These are phyloP conservation scores for Vitis hybrid DNA, from an alignment of 177 flowering plant genomes.

Conservation along the genomic window DNA sequence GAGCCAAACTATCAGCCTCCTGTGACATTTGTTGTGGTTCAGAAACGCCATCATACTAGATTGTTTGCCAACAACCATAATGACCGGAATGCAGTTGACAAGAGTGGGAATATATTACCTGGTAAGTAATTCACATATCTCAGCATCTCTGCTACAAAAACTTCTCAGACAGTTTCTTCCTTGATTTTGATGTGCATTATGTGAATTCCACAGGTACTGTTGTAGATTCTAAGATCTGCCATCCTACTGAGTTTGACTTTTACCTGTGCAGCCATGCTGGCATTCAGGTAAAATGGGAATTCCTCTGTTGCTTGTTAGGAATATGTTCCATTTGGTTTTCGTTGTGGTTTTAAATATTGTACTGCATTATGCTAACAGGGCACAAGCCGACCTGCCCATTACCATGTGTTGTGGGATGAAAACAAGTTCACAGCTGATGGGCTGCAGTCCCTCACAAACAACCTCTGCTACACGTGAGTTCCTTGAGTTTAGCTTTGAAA, in stretches of 20 bases:
- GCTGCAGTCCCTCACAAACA: constrained; percentile 74
- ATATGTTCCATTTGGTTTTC: not conserved
- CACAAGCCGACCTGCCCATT: constrained; percentile 87
- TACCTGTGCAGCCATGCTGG: constrained; percentile 92
- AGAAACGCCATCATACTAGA: constrained; percentile 91
- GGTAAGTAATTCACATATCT: constrained; percentile 35
- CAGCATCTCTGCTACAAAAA: no score
- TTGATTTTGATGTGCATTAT: not conserved
- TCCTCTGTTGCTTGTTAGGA: not conserved
- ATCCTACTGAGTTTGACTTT: constrained; percentile 84
- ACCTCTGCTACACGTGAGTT: constrained; percentile 85
- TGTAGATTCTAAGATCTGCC: constrained; percentile 90
- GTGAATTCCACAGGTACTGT: constrained; percentile 63
- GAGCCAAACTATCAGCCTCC: constrained; percentile 84
- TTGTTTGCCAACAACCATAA: constrained; percentile 77
- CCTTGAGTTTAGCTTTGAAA: not conserved
- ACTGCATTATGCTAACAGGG: constrained; percentile 41
- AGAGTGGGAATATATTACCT: constrained; percentile 86
- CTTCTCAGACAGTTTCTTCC: no score
- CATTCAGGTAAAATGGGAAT: constrained; percentile 51
- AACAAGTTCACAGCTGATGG: constrained; percentile 81
- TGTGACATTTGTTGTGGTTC: constrained; percentile 87
- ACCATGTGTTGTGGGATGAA: constrained; percentile 91
- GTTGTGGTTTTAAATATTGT: not conserved
- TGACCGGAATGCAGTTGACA: constrained; percentile 61